Percentiles rank a stretch among this genome's conserved stretches.
These are phyloP conservation scores for Durio zibethinus DNA, from an alignment of 345 rosid species.

Conservation along the genomic window DNA sequence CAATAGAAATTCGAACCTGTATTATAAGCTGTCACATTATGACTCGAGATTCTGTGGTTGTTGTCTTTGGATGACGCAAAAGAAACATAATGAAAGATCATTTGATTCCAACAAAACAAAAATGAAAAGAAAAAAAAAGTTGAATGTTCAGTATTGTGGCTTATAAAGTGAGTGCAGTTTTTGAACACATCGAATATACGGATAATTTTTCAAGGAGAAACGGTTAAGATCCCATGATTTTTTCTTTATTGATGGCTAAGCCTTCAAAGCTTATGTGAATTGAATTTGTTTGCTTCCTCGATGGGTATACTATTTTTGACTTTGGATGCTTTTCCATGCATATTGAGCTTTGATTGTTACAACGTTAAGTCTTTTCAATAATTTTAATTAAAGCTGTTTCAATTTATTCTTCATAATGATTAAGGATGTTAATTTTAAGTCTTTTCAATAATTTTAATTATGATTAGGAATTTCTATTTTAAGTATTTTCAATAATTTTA, in stretches of 20 bases:
- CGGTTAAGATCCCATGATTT: not conserved
- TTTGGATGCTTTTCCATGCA: not conserved
- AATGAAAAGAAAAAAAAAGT: not conserved
- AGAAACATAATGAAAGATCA: not conserved
- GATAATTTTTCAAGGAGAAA: not conserved
- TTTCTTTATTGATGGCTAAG: not conserved
- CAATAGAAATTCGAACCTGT: too few species aligned
- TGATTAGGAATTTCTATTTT: too few species aligned
- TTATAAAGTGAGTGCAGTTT: not conserved
- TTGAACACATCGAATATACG: slow-evolving; percentile 6
- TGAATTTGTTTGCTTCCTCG: not conserved
- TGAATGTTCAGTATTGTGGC: not conserved
- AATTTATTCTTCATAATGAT: not conserved
- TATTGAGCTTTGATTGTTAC: not conserved
- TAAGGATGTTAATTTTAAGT: too few species aligned
- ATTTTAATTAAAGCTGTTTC: not conserved
- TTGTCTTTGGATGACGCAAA: not conserved
- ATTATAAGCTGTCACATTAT: too few species aligned
- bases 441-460: too few species aligned
- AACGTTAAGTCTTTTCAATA: not conserved
- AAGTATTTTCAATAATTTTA: too few species aligned
- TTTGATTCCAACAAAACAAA: not conserved
- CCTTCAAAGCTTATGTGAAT: not conserved
- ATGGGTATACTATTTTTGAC: not conserved
- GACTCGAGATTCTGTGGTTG: too few species aligned